Conservation (phyloP, 2,329 filamentous ascomycete species). For the Diaporthe ampelina region DNA sequence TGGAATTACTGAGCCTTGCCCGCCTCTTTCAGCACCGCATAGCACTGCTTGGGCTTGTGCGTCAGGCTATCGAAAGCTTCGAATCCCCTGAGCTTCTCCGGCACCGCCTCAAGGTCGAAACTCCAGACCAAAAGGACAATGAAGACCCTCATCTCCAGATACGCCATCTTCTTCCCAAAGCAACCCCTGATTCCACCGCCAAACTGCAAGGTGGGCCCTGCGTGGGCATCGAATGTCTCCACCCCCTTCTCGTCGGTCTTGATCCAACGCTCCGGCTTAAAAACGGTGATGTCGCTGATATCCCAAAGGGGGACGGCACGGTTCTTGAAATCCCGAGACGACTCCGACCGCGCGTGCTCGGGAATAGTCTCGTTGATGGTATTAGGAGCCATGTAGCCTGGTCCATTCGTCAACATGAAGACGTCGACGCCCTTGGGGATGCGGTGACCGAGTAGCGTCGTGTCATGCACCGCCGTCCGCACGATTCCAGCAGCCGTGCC, state of each 20-base stretch:
- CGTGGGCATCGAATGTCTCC: constrained; percentile 44
- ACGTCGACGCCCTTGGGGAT: constrained; percentile 59
- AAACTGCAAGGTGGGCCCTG: constrained; percentile 47
- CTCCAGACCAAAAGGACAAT: constrained; percentile 47
- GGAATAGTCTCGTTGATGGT: constrained; percentile 7
- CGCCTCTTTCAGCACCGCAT: constrained; percentile 31
- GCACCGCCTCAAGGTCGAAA: constrained; percentile 48
- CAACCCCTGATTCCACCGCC: constrained; percentile 47
- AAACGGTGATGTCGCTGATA: constrained; percentile 6
- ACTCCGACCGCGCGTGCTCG: constrained; percentile 18
- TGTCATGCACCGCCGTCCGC: constrained; percentile 55
- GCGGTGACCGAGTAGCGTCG: constrained; percentile 54
- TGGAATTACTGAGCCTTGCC: background rate
- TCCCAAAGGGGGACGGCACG: constrained; percentile 16
- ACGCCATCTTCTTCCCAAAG: constrained; percentile 48
- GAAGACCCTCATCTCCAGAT: constrained; percentile 48
- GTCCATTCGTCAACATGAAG: constrained; percentile 56
- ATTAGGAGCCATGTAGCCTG: constrained; percentile 22
- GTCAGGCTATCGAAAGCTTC: constrained; percentile 30
- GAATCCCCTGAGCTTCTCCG: constrained; percentile 25
- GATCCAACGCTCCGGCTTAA: constrained; percentile 37
- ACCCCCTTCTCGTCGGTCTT: constrained; percentile 17
- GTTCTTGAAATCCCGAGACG: constrained; percentile 15
- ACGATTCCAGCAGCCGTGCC: constrained; percentile 60
- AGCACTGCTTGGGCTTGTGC: constrained; percentile 35